A percentile compares a stretch with the other conserved stretches of the same genome.
Evolutionary conservation across 176 grass and related monocot species (phyloP).

Genomic region (Chloris gayana): DNA sequence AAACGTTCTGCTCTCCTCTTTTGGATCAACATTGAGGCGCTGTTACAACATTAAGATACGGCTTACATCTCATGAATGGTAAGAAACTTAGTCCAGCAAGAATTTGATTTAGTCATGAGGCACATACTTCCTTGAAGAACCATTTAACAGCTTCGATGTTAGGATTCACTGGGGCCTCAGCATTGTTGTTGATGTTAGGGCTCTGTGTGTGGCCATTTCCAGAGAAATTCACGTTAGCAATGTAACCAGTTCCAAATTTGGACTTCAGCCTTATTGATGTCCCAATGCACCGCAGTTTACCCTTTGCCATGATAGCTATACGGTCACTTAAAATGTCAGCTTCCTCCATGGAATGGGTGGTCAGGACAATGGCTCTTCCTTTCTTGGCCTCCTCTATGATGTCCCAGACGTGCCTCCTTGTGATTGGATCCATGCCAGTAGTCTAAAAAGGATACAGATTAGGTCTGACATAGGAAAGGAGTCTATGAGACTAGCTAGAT

Average conservation of each 20-base stretch:
- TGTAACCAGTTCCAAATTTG: slow-evolving; percentile 89
- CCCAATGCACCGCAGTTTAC: slow-evolving; percentile 88
- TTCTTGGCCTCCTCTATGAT: slow-evolving; percentile 97
- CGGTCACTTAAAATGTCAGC: slow-evolving; percentile 92
- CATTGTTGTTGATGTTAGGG: slow-evolving; percentile 40
- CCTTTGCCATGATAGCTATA: slow-evolving; percentile 98
- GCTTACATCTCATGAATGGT: slow-evolving; percentile 18
- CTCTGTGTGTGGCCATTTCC: slow-evolving; percentile 53
- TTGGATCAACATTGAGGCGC: slow-evolving; percentile 67
- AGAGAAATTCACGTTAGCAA: slow-evolving; percentile 88
- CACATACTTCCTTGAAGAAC: slow-evolving; percentile 89
- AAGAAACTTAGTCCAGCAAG: not conserved
- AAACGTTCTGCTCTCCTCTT: slow-evolving; percentile 85
- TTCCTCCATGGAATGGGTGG: slow-evolving; percentile 98
- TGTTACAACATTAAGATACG: slow-evolving; percentile 39
- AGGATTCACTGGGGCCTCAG: slow-evolving; percentile 36
- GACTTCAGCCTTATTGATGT: slow-evolving; percentile 96
- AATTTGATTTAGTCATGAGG: slow-evolving; percentile 19
- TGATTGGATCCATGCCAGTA: slow-evolving; percentile 99
- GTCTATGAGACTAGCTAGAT: not conserved
- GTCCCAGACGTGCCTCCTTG: slow-evolving; percentile 95
- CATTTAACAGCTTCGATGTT: slow-evolving; percentile 69
- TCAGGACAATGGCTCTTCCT: slow-evolving; percentile 96
- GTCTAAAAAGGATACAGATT: slow-evolving; percentile 57
- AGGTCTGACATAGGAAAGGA: slow-evolving; percentile 20